phyloP scores from a whole-genome alignment of 257 asterid species.

The Striga asiatica region DNA sequence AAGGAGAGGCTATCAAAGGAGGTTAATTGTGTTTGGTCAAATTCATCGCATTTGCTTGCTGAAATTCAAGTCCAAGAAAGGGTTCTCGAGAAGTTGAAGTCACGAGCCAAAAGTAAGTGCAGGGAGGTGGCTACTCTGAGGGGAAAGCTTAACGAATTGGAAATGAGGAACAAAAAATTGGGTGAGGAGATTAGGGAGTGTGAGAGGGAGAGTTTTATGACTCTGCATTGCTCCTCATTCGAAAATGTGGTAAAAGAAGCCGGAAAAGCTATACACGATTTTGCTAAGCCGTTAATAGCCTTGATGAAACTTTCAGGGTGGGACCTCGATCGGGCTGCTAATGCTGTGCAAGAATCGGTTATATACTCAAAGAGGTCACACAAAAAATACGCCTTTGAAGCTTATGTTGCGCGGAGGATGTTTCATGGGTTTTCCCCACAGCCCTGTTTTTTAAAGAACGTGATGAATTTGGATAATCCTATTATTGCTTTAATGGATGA shows the following conservation, averaged over 20 bases:
- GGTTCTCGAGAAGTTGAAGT: slow-evolving; percentile 44
- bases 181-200: slow-evolving; percentile 29
- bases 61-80: slow-evolving; percentile 48
- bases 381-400: slow-evolving; percentile 72
- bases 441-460: slow-evolving; percentile 18
- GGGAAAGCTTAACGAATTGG: slow-evolving; percentile 32
- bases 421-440: slow-evolving; percentile 38
- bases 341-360: slow-evolving; percentile 41
- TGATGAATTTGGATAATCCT: slow-evolving; percentile 48
- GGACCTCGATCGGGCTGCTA: slow-evolving; percentile 70
- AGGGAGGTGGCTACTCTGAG: slow-evolving; percentile 24
- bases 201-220: slow-evolving; percentile 27
- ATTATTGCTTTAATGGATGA: slow-evolving; percentile 43
- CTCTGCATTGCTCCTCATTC: slow-evolving; percentile 24
- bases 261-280: slow-evolving; percentile 64
- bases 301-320: slow-evolving; percentile 63
- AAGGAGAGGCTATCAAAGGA: slow-evolving; percentile 46
- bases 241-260: slow-evolving; percentile 44
- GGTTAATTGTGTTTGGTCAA: slow-evolving; percentile 26
- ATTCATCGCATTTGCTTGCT: slow-evolving; percentile 35
- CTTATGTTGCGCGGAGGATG: slow-evolving; percentile 61
- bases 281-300: slow-evolving; percentile 69
- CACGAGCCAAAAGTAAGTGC: slow-evolving; percentile 31
- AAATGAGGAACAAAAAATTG: slow-evolving; percentile 30
- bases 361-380: slow-evolving; percentile 58